Evolutionary conservation across 495 filamentous ascomycete species (phyloP).

Genomic region (Aspergillus cavernicola): DNA sequence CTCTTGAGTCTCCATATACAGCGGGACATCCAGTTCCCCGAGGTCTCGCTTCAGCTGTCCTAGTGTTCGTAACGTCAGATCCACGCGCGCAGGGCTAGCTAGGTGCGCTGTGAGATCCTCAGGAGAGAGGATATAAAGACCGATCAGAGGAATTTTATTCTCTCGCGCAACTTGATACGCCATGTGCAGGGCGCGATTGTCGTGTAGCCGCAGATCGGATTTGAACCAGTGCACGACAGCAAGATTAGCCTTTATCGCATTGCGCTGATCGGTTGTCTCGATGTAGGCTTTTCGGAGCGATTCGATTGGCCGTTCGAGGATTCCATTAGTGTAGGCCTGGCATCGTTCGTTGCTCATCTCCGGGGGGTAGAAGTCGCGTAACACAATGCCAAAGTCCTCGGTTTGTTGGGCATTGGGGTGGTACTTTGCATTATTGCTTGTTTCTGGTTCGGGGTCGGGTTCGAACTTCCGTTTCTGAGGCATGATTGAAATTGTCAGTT

Average conservation of each 20-base stretch:
- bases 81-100: constrained; percentile 67
- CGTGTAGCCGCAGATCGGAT: constrained; percentile 66
- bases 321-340: constrained; percentile 62
- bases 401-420: constrained; percentile 44
- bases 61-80: constrained; percentile 73
- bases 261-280: constrained; percentile 46
- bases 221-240: constrained; percentile 93
- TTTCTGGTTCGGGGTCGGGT: background rate
- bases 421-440: constrained; percentile 24
- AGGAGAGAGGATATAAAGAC: constrained; percentile 76
- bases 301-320: constrained; percentile 68
- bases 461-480: background rate
- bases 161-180: constrained; percentile 66
- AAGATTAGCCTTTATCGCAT: constrained; percentile 45
- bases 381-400: constrained; percentile 66
- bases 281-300: constrained; percentile 49
- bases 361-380: constrained; percentile 77
- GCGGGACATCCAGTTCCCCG: constrained; percentile 68
- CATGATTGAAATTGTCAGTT: background rate
- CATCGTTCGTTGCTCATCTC: constrained; percentile 80
- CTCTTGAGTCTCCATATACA: constrained; percentile 70
- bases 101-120: constrained; percentile 84
- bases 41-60: constrained; percentile 62
- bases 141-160: constrained; percentile 63
- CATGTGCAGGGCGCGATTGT: constrained; percentile 69